These are phyloP conservation scores for Spathaspora arborariae DNA, from an alignment of 805 yeast genomes.

Conservation along the genomic window DNA sequence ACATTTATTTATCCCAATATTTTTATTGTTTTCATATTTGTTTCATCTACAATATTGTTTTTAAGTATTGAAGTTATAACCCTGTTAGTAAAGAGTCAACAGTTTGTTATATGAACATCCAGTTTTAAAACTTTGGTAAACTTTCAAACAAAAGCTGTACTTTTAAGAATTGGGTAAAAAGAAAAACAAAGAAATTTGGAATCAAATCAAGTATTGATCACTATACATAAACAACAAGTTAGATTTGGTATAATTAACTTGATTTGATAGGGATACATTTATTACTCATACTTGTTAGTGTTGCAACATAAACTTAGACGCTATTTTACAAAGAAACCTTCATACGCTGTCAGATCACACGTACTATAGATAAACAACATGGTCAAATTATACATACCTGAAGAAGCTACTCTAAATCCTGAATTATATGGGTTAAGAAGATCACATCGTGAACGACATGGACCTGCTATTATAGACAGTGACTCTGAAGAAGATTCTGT, in stretches of 20 bases:
- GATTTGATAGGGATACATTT: no score
- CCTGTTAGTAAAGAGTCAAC: background rate
- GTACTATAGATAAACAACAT: no score
- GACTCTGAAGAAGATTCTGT: conserved; percentile 32
- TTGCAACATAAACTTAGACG: no score
- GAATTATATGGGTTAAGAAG: conserved; percentile 82
- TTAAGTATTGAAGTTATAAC: background rate
- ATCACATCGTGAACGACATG: conserved; percentile 59
- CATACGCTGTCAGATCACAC: no score
- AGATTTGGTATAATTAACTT: no score
- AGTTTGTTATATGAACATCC: background rate
- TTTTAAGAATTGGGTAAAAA: background rate
- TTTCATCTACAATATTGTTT: background rate
- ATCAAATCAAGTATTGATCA: no score
- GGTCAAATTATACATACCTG: conserved; percentile 36
- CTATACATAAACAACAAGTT: no score
- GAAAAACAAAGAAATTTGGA: background rate
- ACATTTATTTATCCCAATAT: background rate
- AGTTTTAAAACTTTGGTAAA: background rate
- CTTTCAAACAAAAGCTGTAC: background rate
- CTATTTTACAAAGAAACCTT: no score
- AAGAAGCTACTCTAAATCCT: conserved; percentile 64
- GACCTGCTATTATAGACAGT: conserved; percentile 26
- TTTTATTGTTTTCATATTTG: background rate
- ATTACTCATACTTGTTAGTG: no score